Conservation (phyloP, 2,329 filamentous ascomycete species). For the Whalleya microplaca region DNA sequence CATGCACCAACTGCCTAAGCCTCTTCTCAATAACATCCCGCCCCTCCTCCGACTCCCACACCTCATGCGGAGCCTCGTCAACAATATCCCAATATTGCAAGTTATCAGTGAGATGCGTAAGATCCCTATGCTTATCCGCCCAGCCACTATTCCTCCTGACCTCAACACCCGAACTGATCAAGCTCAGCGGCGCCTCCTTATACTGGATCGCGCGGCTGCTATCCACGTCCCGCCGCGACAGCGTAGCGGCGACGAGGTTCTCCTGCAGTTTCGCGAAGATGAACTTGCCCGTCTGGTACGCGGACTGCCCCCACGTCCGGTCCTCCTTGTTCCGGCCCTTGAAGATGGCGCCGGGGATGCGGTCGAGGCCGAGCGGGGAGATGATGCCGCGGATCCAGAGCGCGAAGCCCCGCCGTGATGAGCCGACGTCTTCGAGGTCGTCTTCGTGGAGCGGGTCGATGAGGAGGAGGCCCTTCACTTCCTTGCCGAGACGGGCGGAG, state of each 20-base stretch:
- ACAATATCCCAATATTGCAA: conserved; percentile 86
- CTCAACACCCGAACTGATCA: conserved; percentile 81
- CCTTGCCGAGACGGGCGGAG: conserved; percentile 75
- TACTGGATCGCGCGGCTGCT: conserved; percentile 80
- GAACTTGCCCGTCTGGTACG: conserved; percentile 79
- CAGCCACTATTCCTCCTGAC: conserved; percentile 70
- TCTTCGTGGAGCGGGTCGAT: conserved; percentile 92
- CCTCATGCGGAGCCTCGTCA: conserved; percentile 78
- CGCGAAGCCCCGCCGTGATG: conserved; percentile 73
- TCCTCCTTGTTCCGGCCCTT: conserved; percentile 79
- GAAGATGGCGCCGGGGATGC: conserved; percentile 80
- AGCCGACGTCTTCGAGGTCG: conserved; percentile 69
- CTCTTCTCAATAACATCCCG: conserved; percentile 77
- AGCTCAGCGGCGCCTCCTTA: conserved; percentile 72
- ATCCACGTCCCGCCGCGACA: conserved; percentile 81
- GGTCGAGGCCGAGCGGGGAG: conserved; percentile 83
- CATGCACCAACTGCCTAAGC: conserved; percentile 67
- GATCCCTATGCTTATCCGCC: conserved; percentile 82
- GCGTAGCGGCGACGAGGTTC: conserved; percentile 80
- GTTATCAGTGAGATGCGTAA: conserved; percentile 79
- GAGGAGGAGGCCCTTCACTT: conserved; percentile 78
- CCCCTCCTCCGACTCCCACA: conserved; percentile 80
- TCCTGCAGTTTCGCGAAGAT: conserved; percentile 94
- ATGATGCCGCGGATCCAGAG: conserved; percentile 87
- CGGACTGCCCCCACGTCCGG: conserved; percentile 78